Evolutionary conservation across 1,284 basidiomycete species (phyloP).

Genomic region (Leccinum subrobustum): DNA sequence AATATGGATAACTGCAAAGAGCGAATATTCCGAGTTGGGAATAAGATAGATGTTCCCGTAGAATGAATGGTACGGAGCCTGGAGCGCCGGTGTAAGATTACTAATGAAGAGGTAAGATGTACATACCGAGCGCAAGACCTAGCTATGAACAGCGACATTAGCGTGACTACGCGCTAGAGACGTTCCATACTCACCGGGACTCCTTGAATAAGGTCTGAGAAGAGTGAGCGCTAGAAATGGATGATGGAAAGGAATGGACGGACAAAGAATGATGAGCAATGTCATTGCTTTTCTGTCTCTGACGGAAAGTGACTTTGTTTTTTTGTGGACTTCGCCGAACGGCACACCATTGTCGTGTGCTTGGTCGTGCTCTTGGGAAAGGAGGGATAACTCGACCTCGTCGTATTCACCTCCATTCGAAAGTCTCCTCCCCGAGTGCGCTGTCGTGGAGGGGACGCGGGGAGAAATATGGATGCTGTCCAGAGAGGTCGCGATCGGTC

Average conservation of each 20-base stretch:
- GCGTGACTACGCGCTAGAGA: conserved; percentile 7
- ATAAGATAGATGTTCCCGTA: conserved; percentile 94
- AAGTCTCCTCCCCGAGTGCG: conserved; percentile 31
- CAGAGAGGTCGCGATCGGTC: conserved; percentile 49
- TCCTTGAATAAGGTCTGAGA: conserved; percentile 86
- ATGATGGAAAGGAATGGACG: conserved; percentile 36
- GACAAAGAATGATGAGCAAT: conserved; percentile 87
- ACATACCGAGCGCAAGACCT: conserved; percentile 70
- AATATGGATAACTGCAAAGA: conserved; percentile 95
- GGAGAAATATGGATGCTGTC: conserved; percentile 65
- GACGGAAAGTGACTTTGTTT: conserved; percentile 54
- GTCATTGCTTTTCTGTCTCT: conserved; percentile 87
- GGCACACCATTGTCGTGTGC: conserved; percentile 37
- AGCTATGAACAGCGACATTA: conserved; percentile 42
- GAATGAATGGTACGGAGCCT: conserved; percentile 96
- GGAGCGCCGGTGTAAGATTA: conserved; percentile 18
- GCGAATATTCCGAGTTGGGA: conserved; percentile 96
- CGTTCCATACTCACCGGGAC: conserved; percentile 76
- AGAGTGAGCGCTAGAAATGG: conserved; percentile 16
- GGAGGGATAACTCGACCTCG: conserved; percentile 62
- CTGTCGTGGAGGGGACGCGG: conserved; percentile 50
- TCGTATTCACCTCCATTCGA: conserved; percentile 43
- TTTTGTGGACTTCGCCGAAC: conserved; percentile 25
- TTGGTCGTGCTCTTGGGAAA: conserved; percentile 52
- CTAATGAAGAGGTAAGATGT: neutral